Base-by-base conservation (phyloP, 768 basidiomycete species). In the Sporobolomyces roseus region DNA sequence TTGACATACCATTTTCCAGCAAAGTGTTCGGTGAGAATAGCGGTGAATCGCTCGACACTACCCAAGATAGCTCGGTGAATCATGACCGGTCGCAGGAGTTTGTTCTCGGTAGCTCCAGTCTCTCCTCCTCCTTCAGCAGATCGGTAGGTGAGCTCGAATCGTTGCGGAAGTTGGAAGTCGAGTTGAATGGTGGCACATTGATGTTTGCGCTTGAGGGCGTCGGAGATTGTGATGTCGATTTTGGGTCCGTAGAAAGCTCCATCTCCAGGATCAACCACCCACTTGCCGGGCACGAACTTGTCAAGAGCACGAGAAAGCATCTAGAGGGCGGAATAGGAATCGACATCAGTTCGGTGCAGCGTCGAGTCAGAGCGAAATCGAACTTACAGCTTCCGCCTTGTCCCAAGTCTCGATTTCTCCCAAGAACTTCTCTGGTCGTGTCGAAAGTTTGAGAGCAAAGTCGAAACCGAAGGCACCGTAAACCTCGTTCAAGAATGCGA, bases 171-270 rank as follows among this genome's bases (percentile, higher is more conserved):
- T 79, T 99, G 92, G 86, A 97, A 99, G 81, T 98, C 94, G 66
- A 99, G 89, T 80, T 98, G 90, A 79, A 98, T 97, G 3, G 96
- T 98, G 46, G 93, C 96, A 76, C 94, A 98, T 79, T 99, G 96
- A 86, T 92, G 94, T 29, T 91, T 91, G 52, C 96, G 87, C 43
- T 84, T 85, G 29, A 98, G 83, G 1, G 96, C 93, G 75, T 99
- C 96, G 30, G 86, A 85, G 77, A 98, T 89, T 67, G 89, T 91
- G 81, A 99, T 94, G 80, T 98, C 96, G 76, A 97, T 94, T 83
- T 98, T 98, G 71, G 96, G 96, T 0, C 96, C 96, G 80, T 99
- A 99, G 84, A 99, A 99, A 14, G 96, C 96, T 56, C 96, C 96
- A 76, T 99, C 96, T 51, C 93, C 94, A 13, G 90, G 90, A 79